phyloP scores from a whole-genome alignment of 2,329 filamentous ascomycete species.

The Polytolypa hystricis region DNA sequence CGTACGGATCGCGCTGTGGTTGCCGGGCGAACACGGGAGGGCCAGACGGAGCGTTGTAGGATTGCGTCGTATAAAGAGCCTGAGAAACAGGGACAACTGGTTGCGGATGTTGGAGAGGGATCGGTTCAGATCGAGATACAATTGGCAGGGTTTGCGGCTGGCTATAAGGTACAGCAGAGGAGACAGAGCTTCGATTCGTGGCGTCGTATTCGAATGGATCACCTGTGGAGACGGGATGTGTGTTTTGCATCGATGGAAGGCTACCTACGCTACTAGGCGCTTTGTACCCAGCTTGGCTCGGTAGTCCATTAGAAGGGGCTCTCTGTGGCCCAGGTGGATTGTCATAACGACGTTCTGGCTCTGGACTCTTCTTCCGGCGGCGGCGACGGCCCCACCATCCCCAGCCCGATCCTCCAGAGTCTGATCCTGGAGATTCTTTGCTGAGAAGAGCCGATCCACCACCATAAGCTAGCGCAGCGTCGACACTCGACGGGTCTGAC shows the following conservation, averaged over 20 bases:
- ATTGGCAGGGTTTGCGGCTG: slow-evolving; percentile 27
- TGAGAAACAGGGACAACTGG: slow-evolving; percentile 63
- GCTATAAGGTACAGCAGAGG: slow-evolving; percentile 26
- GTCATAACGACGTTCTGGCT: slow-evolving; percentile 41
- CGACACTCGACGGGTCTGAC: slow-evolving; percentile 41
- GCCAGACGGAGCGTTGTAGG: slow-evolving; percentile 31
- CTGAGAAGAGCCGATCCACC: slow-evolving; percentile 35
- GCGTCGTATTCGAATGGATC: slow-evolving; percentile 55
- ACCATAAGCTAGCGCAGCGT: slow-evolving; percentile 53
- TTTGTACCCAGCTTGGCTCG: slow-evolving; percentile 1
- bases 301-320: slow-evolving; percentile 3
- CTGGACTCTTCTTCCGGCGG: slow-evolving; percentile 19
- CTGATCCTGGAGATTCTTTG: slow-evolving; percentile 42
- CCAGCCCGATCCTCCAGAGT: slow-evolving; percentile 49
- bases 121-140: slow-evolving; percentile 43
- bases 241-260: slow-evolving; percentile 46
- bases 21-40: slow-evolving; percentile 29
- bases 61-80: slow-evolving; percentile 46
- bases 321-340: slow-evolving; percentile 44
- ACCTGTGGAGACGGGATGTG: slow-evolving; percentile 55
- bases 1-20: slow-evolving; percentile 10
- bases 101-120: slow-evolving; percentile 75
- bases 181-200: slow-evolving; percentile 38
- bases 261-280: slow-evolving; percentile 32
- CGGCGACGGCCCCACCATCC: slow-evolving; percentile 47